Conservation (phyloP, 805 yeast genomes). For the Wickerhamiella allomyrinae region DNA sequence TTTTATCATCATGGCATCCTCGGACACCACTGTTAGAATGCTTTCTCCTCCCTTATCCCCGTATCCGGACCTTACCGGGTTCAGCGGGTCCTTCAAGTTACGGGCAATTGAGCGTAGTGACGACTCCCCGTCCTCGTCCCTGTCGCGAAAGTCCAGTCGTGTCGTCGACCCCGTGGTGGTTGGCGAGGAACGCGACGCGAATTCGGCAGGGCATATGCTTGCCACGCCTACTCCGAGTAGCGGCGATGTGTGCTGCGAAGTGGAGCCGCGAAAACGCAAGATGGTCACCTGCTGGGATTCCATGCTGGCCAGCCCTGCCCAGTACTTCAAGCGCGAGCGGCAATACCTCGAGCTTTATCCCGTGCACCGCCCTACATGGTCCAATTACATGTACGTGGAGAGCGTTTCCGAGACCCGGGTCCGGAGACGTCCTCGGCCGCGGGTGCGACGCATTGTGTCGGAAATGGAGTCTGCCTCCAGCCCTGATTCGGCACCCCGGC, state of each 20-base stretch:
- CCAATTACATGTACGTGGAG: conserved; percentile 15
- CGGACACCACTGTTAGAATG: conserved; percentile 12
- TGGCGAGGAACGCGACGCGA: background rate
- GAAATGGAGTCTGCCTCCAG: background rate
- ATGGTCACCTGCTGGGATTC: conserved; percentile 23
- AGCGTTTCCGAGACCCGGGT: conserved; percentile 3
- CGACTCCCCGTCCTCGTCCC: background rate
- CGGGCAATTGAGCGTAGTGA: background rate
- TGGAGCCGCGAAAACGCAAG: conserved; percentile 10
- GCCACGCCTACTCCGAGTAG: background rate
- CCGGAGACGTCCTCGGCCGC: conserved; percentile 7
- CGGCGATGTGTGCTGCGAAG: conserved; percentile 1
- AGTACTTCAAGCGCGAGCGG: conserved; percentile 21
- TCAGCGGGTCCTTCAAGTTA: background rate
- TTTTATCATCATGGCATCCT: background rate
- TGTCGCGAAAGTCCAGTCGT: background rate
- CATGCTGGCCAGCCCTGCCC: conserved; percentile 19
- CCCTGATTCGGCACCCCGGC: conserved; percentile 1
- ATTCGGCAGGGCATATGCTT: background rate
- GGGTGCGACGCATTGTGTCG: conserved; percentile 7
- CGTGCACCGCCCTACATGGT: conserved; percentile 22
- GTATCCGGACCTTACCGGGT: conserved; percentile 13
- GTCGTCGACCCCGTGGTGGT: background rate
- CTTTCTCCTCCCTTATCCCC: conserved; percentile 25
- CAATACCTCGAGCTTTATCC: conserved; percentile 21